Evolutionary conservation across 1,284 basidiomycete species (phyloP).

Genomic region (Cryptococcus sp.): DNA sequence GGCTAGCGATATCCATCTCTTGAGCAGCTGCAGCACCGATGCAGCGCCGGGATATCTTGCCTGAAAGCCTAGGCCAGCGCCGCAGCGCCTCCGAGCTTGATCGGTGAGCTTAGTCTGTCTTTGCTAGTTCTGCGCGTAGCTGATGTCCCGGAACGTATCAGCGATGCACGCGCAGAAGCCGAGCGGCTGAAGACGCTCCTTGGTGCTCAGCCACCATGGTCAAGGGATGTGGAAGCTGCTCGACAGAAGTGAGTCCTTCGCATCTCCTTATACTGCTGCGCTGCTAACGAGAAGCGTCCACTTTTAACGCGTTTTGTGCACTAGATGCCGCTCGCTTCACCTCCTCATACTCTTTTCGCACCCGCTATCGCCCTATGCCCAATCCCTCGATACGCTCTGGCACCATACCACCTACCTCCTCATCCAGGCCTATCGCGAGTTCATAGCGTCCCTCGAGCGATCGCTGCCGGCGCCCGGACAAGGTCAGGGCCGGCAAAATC

Average conservation of each 20-base stretch:
- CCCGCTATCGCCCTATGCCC: slow-evolving; percentile 72
- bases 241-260: slow-evolving; percentile 69
- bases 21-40: too few relatives aligned
- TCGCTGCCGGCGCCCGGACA: slow-evolving; percentile 27
- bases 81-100: slow-evolving; percentile 11
- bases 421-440: slow-evolving; percentile 79
- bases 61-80: too few relatives aligned
- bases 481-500: not conserved
- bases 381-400: slow-evolving; percentile 83
- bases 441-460: slow-evolving; percentile 66
- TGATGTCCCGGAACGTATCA: slow-evolving; percentile 4
- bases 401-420: slow-evolving; percentile 87
- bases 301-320: slow-evolving; percentile 9
- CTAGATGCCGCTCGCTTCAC: slow-evolving; percentile 73
- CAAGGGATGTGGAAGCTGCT: slow-evolving; percentile 78
- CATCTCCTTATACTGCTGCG: slow-evolving; percentile 4
- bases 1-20: too few relatives aligned
- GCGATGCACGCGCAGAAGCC: slow-evolving; percentile 27
- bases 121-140: slow-evolving; percentile 9
- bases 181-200: slow-evolving; percentile 26
- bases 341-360: slow-evolving; percentile 73
- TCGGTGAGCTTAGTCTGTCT: slow-evolving; percentile 10
- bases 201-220: slow-evolving; percentile 68
- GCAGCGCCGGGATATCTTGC: too few relatives aligned
- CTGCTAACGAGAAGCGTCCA: slow-evolving; percentile 5